phyloP scores from a whole-genome alignment of 768 basidiomycete genomes.

The Strobilomyces dryophilus region DNA sequence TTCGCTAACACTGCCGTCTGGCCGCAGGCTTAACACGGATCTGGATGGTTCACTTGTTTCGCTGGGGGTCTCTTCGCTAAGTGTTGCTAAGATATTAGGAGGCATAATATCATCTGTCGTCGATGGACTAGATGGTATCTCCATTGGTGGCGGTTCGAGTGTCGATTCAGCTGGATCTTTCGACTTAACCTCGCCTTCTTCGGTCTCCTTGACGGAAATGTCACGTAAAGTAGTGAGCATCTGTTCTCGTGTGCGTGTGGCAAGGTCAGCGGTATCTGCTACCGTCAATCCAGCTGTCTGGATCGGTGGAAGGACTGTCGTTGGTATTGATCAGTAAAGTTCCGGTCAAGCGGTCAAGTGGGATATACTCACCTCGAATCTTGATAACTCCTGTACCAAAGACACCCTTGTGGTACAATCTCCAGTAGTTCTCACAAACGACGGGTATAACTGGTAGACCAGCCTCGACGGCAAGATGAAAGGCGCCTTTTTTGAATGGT shows the following conservation, averaged over 20 bases:
- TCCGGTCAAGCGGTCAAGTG: background rate
- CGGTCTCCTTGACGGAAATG: conserved; percentile 56
- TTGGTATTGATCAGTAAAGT: conserved; percentile 2
- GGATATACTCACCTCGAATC: conserved; percentile 54
- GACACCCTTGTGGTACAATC: conserved; percentile 71
- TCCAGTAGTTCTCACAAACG: conserved; percentile 91
- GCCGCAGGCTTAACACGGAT: conserved; percentile 34
- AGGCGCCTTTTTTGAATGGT: conserved; percentile 97
- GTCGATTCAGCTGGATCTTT: conserved; percentile 22
- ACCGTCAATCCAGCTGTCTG: conserved; percentile 66
- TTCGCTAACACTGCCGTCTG: conserved; percentile 59
- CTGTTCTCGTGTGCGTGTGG: conserved; percentile 60
- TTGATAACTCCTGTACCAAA: conserved; percentile 76
- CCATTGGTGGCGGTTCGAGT: conserved; percentile 9
- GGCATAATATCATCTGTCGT: conserved; percentile 27
- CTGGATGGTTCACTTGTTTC: conserved; percentile 24
- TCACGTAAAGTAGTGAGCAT: conserved; percentile 80
- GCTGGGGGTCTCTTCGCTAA: conserved; percentile 24
- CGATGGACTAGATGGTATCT: background rate
- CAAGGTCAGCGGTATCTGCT: conserved; percentile 66
- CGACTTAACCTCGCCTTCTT: conserved; percentile 7
- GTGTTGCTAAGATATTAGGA: conserved; percentile 26
- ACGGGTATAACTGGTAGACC: conserved; percentile 90
- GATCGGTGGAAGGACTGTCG: conserved; percentile 84
- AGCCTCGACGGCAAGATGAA: conserved; percentile 91